Base-by-base conservation (phyloP, 805 yeast species). In the Starmerella bacillaris region DNA sequence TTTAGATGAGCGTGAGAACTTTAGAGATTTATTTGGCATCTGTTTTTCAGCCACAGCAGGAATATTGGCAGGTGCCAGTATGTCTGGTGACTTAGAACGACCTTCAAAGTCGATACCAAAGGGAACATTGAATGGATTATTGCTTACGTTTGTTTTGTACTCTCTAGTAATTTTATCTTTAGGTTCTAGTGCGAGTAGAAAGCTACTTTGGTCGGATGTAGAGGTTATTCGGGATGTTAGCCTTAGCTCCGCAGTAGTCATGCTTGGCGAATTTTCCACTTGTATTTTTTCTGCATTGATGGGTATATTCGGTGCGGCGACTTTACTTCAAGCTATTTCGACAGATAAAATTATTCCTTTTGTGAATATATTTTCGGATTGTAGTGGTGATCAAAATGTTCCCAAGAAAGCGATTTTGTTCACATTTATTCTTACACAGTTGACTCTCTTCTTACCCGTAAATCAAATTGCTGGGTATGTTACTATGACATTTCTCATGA, bases 21-120 rank as follows among this genome's bases (percentile, higher is more conserved):
- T 86, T 50, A 70, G 74, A 36, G 77, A 78, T 51, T 57, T 92
- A 43, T 89, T 89, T 66, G 96, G 96, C 3, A 79, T 89, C 30
- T 82, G 89, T 53, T 89, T 89, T 60, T 95, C 98, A 8, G 94
- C 98, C 1, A 86, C 98, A 0, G 94, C 96, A 5, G 99, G 99
- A 38, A 84, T 89, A 19, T 76, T 89, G 55, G 96, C 98, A 2
- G 99, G 99, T 14, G 95, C 98, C 2, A 78, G 93, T 18, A 89
- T 89, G 99, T 82, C 94, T 27, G 96, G 98, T 15, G 94, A 83
- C 47, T 63, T 89, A 42, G 60, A 68, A 37, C 72, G 68, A 37
- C 99, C 99, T 0, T 80, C 94, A 0, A 71, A 68, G 48, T 71
- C 92, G 1, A 89, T 89, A 31, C 98, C 99, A 0, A 65, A 67